Evolutionary conservation across 345 rosid genomes (phyloP).

Genomic region (Lumnitzera littorea): DNA sequence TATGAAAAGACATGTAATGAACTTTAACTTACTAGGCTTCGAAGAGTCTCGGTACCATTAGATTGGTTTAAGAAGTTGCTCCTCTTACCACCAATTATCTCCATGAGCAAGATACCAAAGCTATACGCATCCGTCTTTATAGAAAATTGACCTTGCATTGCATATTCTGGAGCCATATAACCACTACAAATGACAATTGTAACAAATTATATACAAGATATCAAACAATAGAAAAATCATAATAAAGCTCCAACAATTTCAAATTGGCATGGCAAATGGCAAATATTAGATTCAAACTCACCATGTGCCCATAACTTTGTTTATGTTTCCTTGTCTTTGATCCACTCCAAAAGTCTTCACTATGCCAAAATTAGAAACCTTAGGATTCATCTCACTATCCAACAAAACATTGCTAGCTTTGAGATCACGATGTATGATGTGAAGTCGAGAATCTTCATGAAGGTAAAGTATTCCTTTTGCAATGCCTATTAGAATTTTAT

Average conservation of each 20-base stretch:
- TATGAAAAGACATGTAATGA: neutral
- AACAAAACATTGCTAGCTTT: slow-evolving; percentile 23
- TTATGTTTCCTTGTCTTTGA: slow-evolving; percentile 15
- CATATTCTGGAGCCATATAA: slow-evolving; percentile 41
- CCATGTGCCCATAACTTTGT: slow-evolving; percentile 18
- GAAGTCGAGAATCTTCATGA: slow-evolving; percentile 17
- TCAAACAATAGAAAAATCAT: neutral
- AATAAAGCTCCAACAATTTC: too few relatives aligned
- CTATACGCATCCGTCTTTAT: slow-evolving; percentile 30
- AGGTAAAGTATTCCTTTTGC: slow-evolving; percentile 22
- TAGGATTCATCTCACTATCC: slow-evolving; percentile 20
- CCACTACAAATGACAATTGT: slow-evolving; percentile 16
- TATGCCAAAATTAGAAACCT: slow-evolving; percentile 25
- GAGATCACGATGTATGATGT: slow-evolving; percentile 23
- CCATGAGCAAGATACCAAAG: slow-evolving; percentile 18
- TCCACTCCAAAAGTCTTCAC: slow-evolving; percentile 12
- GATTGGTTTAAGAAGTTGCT: slow-evolving; percentile 14
- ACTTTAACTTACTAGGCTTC: slow-evolving; percentile 6
- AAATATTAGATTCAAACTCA: slow-evolving; percentile 3
- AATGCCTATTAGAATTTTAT: slow-evolving; percentile 15
- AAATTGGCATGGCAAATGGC: neutral
- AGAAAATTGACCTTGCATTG: slow-evolving; percentile 23
- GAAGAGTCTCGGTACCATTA: neutral
- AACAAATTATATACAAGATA: too few relatives aligned
- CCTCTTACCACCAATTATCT: slow-evolving; percentile 30